A percentile compares a stretch with the other conserved stretches of the same genome.
Evolutionary conservation across 805 yeast genomes (phyloP).

Genomic region (Priceomyces melissophilus): DNA sequence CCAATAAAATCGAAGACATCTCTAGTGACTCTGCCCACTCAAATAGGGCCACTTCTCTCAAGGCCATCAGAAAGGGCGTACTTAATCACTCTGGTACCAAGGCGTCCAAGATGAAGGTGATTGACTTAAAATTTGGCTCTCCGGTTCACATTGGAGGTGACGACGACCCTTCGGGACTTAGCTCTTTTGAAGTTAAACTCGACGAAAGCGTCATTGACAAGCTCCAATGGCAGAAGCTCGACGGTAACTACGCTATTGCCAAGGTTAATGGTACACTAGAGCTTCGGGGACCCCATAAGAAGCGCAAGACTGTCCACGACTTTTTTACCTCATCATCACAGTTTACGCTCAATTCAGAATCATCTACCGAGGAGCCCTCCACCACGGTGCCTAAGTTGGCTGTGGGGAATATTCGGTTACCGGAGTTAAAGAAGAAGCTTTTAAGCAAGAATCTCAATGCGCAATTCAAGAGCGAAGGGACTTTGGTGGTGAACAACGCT

Average conservation of each 20-base stretch:
- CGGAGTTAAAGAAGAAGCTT: constrained; percentile 70
- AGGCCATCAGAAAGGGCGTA: constrained; percentile 27
- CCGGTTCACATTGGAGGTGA: constrained; percentile 51
- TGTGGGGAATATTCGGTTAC: constrained; percentile 84
- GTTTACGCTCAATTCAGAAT: constrained; percentile 22
- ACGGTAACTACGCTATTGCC: constrained; percentile 78
- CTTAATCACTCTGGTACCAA: constrained; percentile 13
- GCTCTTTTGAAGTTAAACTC: constrained; percentile 57
- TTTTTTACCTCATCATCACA: constrained; percentile 28
- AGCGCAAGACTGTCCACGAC: constrained; percentile 20
- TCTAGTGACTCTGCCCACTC: no score
- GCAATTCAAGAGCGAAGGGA: constrained; percentile 91
- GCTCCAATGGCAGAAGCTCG: constrained; percentile 79
- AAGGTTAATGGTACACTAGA: constrained; percentile 71
- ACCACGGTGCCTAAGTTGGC: constrained; percentile 45
- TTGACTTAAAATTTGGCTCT: constrained; percentile 34
- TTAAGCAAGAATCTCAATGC: constrained; percentile 61
- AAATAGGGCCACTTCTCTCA: constrained; percentile 25
- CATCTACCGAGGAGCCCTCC: constrained; percentile 5
- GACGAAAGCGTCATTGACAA: constrained; percentile 60
- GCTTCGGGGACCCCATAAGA: constrained; percentile 21
- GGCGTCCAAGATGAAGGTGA: constrained; percentile 26
- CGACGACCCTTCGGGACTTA: constrained; percentile 25
- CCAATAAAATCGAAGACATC: no score
- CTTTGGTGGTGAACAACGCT: constrained; percentile 75